phyloP scores from a whole-genome alignment of 345 rosid species.

The Salix caprea region DNA sequence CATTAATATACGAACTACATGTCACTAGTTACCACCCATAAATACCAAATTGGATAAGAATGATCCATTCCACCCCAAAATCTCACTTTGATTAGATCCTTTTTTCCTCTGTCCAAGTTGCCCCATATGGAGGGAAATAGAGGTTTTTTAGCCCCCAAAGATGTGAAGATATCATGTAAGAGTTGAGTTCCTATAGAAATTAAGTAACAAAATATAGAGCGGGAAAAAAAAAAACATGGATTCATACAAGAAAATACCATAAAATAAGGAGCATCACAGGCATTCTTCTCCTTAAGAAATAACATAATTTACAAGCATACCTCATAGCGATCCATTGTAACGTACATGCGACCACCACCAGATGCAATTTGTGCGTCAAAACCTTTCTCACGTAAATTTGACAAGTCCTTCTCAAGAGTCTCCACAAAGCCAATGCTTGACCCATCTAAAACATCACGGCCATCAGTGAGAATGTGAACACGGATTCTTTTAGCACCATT shows the following conservation, averaged over 20 bases:
- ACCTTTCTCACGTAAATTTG: conserved; percentile 57
- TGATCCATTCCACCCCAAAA: not conserved
- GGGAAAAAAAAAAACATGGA: not conserved
- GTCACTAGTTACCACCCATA: not conserved
- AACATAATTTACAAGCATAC: conserved; percentile 20
- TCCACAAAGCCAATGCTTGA: conserved; percentile 82
- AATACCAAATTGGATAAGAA: not conserved
- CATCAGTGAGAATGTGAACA: conserved; percentile 88
- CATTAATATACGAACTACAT: not conserved
- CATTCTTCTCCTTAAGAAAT: not conserved
- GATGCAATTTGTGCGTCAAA: conserved; percentile 89
- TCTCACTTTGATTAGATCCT: not conserved
- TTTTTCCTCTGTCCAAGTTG: not conserved
- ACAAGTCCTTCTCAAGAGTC: conserved; percentile 71
- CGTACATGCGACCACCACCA: conserved; percentile 99
- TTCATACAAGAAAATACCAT: not conserved
- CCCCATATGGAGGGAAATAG: not conserved
- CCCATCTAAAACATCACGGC: conserved; percentile 96
- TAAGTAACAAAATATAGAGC: not conserved
- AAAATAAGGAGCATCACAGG: not conserved
- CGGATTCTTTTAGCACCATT: conserved; percentile 89
- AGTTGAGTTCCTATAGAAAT: not conserved
- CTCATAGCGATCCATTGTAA: conserved; percentile 97
- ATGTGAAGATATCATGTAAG: not conserved
- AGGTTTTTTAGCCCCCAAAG: not conserved